Evolutionary conservation across 345 rosid species (phyloP).

Genomic region (Camelina hispida): DNA sequence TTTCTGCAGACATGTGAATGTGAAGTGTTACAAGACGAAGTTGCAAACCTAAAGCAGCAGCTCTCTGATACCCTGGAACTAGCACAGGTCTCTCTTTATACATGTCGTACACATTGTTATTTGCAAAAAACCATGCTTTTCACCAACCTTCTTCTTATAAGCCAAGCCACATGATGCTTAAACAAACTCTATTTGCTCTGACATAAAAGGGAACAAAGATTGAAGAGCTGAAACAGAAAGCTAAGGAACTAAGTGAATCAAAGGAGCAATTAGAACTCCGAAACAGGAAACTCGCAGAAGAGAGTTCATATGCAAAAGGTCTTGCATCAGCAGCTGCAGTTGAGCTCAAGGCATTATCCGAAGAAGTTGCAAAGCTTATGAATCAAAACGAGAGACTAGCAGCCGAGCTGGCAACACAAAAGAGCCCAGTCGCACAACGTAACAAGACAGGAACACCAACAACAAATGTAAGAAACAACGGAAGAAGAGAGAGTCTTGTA

Average conservation of each 20-base stretch:
- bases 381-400: slow-evolving; percentile 80
- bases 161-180: slow-evolving; percentile 23
- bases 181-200: slow-evolving; percentile 18
- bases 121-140: not conserved
- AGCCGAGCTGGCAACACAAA: slow-evolving; percentile 68
- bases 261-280: slow-evolving; percentile 75
- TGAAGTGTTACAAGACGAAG: slow-evolving; percentile 68
- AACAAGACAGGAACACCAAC: slow-evolving; percentile 48
- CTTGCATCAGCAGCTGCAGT: slow-evolving; percentile 99
- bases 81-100: slow-evolving; percentile 38
- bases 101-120: slow-evolving; percentile 34
- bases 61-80: slow-evolving; percentile 65
- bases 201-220: slow-evolving; percentile 62
- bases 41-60: slow-evolving; percentile 74
- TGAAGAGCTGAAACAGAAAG: slow-evolving; percentile 78
- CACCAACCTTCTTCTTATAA: slow-evolving; percentile 20
- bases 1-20: slow-evolving; percentile 74
- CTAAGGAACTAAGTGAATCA: slow-evolving; percentile 57
- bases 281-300: slow-evolving; percentile 87
- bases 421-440: slow-evolving; percentile 65
- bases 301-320: slow-evolving; percentile 96
- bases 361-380: slow-evolving; percentile 97
- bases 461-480: slow-evolving; percentile 63
- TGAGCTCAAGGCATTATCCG: slow-evolving; percentile 97
- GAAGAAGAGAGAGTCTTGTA: slow-evolving; percentile 53